Percentiles rank a stretch among this genome's conserved stretches.
Evolutionary conservation across 352 stramenopile species (phyloP).

Genomic region (Globisporangium nunn): DNA sequence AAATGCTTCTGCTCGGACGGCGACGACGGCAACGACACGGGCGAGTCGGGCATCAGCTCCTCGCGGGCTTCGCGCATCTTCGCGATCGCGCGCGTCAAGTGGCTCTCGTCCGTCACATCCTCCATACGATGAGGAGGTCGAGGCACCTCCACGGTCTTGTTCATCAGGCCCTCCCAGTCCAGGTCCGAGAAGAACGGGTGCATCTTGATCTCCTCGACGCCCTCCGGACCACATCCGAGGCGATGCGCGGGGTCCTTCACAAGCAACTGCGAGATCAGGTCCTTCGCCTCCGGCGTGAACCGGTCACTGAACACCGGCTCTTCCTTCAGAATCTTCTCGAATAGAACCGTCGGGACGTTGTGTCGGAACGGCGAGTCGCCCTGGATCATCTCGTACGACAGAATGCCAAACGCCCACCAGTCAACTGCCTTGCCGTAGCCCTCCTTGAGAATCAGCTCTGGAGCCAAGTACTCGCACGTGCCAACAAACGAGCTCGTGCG

Average conservation of each 20-base stretch:
- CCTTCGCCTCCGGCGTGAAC: conserved; percentile 78
- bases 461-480: conserved; percentile 91
- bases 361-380: conserved; percentile 66
- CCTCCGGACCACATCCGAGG: conserved; percentile 88
- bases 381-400: conserved; percentile 89
- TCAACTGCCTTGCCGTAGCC: conserved; percentile 86
- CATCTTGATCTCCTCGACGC: conserved; percentile 82
- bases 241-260: conserved; percentile 90
- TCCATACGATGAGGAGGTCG: too few species aligned
- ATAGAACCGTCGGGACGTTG: conserved; percentile 55
- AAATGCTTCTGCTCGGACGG: too few species aligned
- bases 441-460: conserved; percentile 84
- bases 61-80: too few species aligned
- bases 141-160: too few species aligned
- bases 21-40: too few species aligned
- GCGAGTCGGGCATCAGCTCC: too few species aligned
- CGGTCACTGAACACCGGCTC: conserved; percentile 76
- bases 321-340: conserved; percentile 79
- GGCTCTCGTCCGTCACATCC: too few species aligned
- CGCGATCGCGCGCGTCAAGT: too few species aligned
- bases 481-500: conserved; percentile 88
- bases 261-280: conserved; percentile 86
- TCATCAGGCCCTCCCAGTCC: conserved; percentile 53
- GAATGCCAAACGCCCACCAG: conserved; percentile 84
- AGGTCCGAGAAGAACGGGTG: conserved; percentile 86